phyloP scores from a whole-genome alignment of 2,329 filamentous ascomycete genomes.

The Paecilomyces sp. region DNA sequence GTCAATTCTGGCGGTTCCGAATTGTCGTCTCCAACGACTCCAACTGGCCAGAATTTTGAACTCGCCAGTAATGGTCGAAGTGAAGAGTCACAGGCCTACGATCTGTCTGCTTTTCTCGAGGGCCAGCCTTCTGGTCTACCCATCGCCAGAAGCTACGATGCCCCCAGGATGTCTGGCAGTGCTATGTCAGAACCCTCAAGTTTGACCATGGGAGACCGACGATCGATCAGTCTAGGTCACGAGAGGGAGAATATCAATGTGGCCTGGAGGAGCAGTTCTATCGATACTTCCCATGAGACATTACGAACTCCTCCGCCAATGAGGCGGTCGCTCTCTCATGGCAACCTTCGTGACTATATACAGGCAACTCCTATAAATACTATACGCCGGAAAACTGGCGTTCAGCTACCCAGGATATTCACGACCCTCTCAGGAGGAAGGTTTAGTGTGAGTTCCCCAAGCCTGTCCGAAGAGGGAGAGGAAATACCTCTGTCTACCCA shows the following conservation, averaged over 20 bases:
- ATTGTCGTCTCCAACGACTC: background rate
- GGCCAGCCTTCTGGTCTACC: background rate
- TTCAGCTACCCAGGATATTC: conserved; percentile 13
- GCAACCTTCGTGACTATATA: conserved; percentile 3
- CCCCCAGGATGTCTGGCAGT: background rate
- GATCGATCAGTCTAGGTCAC: background rate
- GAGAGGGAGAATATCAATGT: background rate
- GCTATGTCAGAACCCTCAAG: background rate
- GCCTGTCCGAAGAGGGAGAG: background rate
- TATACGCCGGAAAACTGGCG: conserved; percentile 12
- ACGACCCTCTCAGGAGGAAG: conserved; percentile 6
- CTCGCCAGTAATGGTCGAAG: background rate
- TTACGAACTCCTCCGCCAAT: conserved; percentile 6
- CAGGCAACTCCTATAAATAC: background rate
- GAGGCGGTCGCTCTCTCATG: conserved; percentile 10
- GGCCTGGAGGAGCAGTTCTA: conserved; percentile 7
- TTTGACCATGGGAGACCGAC: background rate
- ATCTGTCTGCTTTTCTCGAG: background rate
- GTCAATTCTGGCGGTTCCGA: background rate
- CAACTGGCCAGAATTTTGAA: conserved; percentile 1
- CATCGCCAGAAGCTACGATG: background rate
- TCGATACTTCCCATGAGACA: conserved; percentile 9
- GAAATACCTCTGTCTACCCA: background rate
- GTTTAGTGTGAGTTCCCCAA: background rate
- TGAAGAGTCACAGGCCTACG: background rate